Evolutionary conservation across 2,329 filamentous ascomycete genomes (phyloP).

Genomic region (Knoxdaviesia proteae): DNA sequence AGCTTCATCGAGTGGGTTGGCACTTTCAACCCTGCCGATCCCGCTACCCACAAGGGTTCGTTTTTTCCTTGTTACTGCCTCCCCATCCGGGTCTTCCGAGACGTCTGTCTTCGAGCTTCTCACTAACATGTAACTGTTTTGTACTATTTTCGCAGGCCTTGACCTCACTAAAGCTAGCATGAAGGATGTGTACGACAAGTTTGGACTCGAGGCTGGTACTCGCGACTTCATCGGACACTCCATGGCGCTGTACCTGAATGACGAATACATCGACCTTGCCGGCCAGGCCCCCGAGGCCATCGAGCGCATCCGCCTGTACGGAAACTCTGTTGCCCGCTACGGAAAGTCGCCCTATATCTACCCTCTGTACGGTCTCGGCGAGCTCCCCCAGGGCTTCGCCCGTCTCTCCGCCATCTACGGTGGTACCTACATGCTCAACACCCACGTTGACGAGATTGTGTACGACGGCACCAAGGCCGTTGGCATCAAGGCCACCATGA

Average conservation of each 20-base stretch:
- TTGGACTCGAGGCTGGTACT: conserved; percentile 71
- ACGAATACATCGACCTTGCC: conserved; percentile 53
- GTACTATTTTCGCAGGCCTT: conserved; percentile 36
- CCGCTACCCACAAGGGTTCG: conserved; percentile 74
- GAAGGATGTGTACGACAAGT: conserved; percentile 99
- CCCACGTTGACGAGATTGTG: conserved; percentile 70
- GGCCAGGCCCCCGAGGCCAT: conserved; percentile 70
- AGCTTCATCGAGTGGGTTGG: conserved; percentile 93
- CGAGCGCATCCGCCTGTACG: conserved; percentile 84
- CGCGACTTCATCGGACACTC: conserved; percentile 94
- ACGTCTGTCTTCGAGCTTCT: background rate
- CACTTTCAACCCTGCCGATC: conserved; percentile 61
- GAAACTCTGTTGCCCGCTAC: conserved; percentile 91
- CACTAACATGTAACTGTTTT: background rate
- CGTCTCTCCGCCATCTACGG: conserved; percentile 96
- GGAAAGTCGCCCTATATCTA: conserved; percentile 99
- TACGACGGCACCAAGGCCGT: conserved; percentile 73
- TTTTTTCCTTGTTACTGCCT: conserved; percentile 2
- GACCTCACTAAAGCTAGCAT: conserved; percentile 64
- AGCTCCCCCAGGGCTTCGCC: conserved; percentile 93
- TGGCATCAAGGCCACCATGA: conserved; percentile 96
- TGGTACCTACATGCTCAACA: conserved; percentile 98
- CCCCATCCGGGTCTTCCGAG: background rate
- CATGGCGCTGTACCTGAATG: conserved; percentile 90
- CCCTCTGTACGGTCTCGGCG: conserved; percentile 88